Percentiles rank a stretch among this genome's conserved stretches.
Conservation (phyloP, 1,284 basidiomycete genomes). For the Sparassis latifolia region DNA sequence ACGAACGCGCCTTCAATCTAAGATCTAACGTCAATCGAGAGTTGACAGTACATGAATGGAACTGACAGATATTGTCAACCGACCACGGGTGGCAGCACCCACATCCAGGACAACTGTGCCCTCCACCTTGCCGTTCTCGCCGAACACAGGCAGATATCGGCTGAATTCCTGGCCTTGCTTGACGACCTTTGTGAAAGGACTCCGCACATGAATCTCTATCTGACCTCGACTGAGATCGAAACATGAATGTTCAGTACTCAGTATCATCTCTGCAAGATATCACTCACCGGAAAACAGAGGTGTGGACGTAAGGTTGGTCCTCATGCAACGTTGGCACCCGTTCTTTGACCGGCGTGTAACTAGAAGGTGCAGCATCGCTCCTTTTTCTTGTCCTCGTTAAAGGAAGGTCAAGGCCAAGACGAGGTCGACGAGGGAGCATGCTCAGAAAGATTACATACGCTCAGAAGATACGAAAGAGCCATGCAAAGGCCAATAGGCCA, state of each 20-base stretch:
- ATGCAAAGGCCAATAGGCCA: too few species aligned
- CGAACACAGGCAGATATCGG: constrained; percentile 50
- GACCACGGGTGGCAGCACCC: constrained; percentile 40
- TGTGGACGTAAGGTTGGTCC: constrained; percentile 19
- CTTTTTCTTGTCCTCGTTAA: neutral
- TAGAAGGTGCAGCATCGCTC: constrained; percentile 6
- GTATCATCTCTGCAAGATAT: neutral
- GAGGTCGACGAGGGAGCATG: neutral
- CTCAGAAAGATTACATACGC: neutral
- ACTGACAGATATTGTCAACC: constrained; percentile 50
- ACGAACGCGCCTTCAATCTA: constrained; percentile 61
- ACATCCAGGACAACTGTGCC: constrained; percentile 53
- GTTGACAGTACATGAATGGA: neutral
- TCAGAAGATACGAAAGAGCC: too few species aligned
- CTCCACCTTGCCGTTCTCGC: constrained; percentile 50
- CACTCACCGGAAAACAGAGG: constrained; percentile 27
- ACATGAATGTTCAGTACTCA: neutral
- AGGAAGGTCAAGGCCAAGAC: neutral
- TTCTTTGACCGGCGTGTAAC: constrained; percentile 5
- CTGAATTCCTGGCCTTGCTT: constrained; percentile 28
- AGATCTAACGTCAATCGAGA: neutral
- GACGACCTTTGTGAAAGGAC: constrained; percentile 46
- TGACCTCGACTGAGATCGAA: constrained; percentile 34
- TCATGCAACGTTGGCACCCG: neutral
- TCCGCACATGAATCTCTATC: constrained; percentile 54